Evolutionary conservation across 2,329 filamentous ascomycete genomes (phyloP).

Genomic region (Fusarium pseudonygamai): DNA sequence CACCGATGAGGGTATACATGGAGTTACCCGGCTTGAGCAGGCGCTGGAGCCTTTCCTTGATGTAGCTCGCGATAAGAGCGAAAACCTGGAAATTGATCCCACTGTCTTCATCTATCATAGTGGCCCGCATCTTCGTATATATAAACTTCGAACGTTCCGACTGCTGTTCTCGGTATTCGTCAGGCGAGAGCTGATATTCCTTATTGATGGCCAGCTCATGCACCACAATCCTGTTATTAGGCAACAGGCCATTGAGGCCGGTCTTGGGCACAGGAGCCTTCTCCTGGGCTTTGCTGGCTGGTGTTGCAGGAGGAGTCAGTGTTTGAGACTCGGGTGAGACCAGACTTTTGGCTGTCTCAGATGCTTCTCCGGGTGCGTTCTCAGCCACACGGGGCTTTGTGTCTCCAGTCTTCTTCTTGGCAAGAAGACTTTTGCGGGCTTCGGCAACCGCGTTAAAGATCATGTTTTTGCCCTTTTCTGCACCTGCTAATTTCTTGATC

Average conservation of each 20-base stretch:
- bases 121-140: conserved; percentile 68
- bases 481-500: conserved; percentile 80
- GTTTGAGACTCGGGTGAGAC: conserved; percentile 58
- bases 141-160: conserved; percentile 58
- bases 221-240: conserved; percentile 77
- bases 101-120: conserved; percentile 71
- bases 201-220: conserved; percentile 84
- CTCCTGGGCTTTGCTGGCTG: conserved; percentile 52
- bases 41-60: conserved; percentile 76
- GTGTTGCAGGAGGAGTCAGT: conserved; percentile 64
- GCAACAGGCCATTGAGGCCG: conserved; percentile 66
- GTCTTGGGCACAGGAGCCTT: conserved; percentile 50
- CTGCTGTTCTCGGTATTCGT: conserved; percentile 68
- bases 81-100: conserved; percentile 75
- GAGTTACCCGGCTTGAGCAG: conserved; percentile 76
- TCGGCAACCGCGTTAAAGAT: conserved; percentile 80
- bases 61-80: conserved; percentile 74
- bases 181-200: conserved; percentile 75
- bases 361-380: conserved; percentile 50
- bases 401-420: conserved; percentile 74
- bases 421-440: conserved; percentile 70
- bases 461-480: conserved; percentile 74
- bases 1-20: conserved; percentile 78
- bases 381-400: conserved; percentile 74
- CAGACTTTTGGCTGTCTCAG: conserved; percentile 50